These are phyloP conservation scores for Endoconidiophora polonica DNA, from an alignment of 2,329 filamentous ascomycete species.

Conservation along the genomic window DNA sequence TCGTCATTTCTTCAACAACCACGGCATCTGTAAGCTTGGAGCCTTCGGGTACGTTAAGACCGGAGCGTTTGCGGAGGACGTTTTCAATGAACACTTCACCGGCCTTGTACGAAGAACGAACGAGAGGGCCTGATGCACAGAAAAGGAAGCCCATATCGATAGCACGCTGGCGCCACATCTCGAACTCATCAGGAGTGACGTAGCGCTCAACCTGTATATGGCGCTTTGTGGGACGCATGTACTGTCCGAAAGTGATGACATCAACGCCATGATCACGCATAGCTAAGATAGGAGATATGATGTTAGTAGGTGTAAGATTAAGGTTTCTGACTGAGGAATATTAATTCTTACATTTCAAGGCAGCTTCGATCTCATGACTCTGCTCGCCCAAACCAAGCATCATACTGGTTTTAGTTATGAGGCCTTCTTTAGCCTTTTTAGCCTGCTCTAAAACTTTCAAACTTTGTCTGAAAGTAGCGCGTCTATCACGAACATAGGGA, in stretches of 20 bases:
- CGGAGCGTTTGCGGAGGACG: conserved; percentile 66
- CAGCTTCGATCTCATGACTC: conserved; percentile 67
- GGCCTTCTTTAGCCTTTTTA: conserved; percentile 51
- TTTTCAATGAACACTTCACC: conserved; percentile 99
- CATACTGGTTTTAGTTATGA: conserved; percentile 97
- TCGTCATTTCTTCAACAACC: conserved; percentile 21
- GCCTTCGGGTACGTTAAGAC: conserved; percentile 14
- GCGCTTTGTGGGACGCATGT: conserved; percentile 96
- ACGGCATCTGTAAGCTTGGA: conserved; percentile 24
- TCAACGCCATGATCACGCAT: conserved; percentile 70
- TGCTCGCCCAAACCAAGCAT: conserved; percentile 94
- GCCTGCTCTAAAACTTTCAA: conserved; percentile 63
- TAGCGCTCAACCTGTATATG: conserved; percentile 97
- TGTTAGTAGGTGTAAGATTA: background rate
- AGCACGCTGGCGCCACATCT: conserved; percentile 76
- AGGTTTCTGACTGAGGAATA: background rate
- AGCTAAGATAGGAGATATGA: conserved; percentile 29
- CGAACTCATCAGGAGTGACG: conserved; percentile 78
- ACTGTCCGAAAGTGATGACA: conserved; percentile 97
- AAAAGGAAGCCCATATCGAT: conserved; percentile 94
- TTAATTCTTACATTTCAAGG: conserved; percentile 43
- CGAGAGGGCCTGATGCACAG: conserved; percentile 82
- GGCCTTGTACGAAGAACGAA: conserved; percentile 92
- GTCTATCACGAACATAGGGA: conserved; percentile 73
- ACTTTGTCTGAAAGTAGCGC: conserved; percentile 79